Base-by-base conservation (phyloP, 2,329 filamentous ascomycete genomes). In the Fusarium domesticum region DNA sequence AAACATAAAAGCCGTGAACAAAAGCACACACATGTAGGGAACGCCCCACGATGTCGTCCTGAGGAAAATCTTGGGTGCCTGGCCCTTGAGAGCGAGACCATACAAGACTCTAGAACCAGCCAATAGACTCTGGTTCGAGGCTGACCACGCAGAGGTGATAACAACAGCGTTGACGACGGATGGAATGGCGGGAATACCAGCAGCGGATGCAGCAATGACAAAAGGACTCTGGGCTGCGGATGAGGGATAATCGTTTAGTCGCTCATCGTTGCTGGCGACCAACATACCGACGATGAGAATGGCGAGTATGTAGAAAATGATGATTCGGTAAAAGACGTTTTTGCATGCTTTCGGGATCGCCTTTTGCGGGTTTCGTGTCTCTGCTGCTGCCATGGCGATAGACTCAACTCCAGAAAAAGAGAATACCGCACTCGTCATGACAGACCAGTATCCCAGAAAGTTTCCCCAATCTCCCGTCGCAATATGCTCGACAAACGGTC, bases 131-230 rank as follows among this genome's bases (percentile, higher is more conserved):
- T 84, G 81, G 54, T 89, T 89, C 0, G 78, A 81, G 0, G 84
- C 76, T 0, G 84, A 88, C 67, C 80, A 84, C 0, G 83, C 85
- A 0, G 83, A 85, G 0, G 83, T 87, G 53, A 90, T 74, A 54
- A 91, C 83, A 18, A 90, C 74, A 28, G 85, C 86, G 62, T 92
- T 92, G 66, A 91, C 83, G 42, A 91, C 78, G 6, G 80, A 81
- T 0, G 85, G 83, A 5, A 90, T 76, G 6, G 76, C 83, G 5
- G 71, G 73, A 45, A 90, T 83, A 1, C 83, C 81, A 2, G 85
- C 86, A 20, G 80, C 76, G 10, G 77, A 73, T 30, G 84, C 81
- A 15, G 85, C 87, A 50, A 90, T 87, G 47, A 91, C 85, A 57
- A 84, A 88, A 10, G 83, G 84, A 61, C 58, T 61, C 37, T 60